phyloP scores from a whole-genome alignment of 2,329 filamentous ascomycete species.

The Cercospora zeae-maydis region DNA sequence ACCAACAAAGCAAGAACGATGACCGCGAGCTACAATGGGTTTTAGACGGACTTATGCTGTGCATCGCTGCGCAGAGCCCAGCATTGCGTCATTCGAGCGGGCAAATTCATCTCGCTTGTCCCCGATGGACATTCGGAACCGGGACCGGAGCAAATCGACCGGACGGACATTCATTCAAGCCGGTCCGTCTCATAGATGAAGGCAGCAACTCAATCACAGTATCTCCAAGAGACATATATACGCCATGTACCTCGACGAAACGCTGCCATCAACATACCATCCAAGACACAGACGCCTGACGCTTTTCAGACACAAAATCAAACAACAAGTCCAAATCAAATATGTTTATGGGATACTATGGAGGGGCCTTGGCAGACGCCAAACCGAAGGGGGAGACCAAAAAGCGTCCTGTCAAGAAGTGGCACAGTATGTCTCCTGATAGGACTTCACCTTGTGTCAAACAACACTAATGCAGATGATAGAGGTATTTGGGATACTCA shows the following conservation, averaged over 20 bases:
- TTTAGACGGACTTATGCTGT: background rate
- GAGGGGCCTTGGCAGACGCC: constrained; percentile 1
- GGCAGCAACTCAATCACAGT: background rate
- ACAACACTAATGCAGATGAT: background rate
- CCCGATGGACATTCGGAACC: background rate
- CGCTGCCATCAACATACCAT: background rate
- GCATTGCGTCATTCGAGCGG: background rate
- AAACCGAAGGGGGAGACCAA: background rate
- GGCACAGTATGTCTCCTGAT: background rate
- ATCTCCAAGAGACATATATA: background rate
- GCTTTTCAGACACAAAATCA: background rate
- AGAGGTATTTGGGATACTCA: constrained; percentile 1
- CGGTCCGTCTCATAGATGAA: background rate
- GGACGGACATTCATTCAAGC: background rate
- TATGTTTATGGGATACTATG: constrained; percentile 5
- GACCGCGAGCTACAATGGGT: background rate
- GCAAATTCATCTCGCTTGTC: background rate
- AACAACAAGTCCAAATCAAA: background rate
- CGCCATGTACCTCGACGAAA: background rate
- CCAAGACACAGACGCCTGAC: background rate
- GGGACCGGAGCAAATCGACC: background rate
- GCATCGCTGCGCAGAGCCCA: background rate
- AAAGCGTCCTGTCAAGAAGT: background rate
- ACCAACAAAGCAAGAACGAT: background rate
- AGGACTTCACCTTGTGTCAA: background rate